These are phyloP conservation scores for Mycotypha africana DNA, from an alignment of 371 early-diverging fungal genomes.

Conservation along the genomic window DNA sequence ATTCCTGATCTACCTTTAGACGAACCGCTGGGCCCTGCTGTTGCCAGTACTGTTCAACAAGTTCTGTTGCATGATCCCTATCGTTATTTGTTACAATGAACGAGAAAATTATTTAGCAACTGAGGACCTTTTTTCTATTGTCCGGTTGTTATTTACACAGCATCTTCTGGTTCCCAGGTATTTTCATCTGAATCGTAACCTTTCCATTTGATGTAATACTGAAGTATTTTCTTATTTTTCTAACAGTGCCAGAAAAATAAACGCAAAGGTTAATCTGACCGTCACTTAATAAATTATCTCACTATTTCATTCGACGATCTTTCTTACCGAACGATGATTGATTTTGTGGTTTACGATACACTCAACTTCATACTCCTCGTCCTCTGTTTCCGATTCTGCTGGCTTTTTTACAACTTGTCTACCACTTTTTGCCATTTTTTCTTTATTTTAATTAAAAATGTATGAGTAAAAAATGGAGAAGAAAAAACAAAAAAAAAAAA, in stretches of 20 bases:
- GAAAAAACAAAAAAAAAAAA: not conserved
- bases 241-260: no score
- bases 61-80: constrained; percentile 2
- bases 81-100: not conserved
- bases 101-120: no score
- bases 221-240: not conserved
- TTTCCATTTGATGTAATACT: constrained; percentile 13
- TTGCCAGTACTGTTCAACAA: constrained; percentile 9
- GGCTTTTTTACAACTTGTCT: not conserved
- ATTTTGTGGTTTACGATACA: constrained; percentile 6
- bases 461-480: not conserved
- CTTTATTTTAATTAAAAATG: not conserved
- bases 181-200: constrained; percentile 4
- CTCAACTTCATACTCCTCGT: constrained; percentile 14
- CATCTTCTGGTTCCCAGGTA: constrained; percentile 11
- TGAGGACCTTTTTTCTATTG: no score
- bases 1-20: not conserved
- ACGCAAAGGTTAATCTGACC: no score
- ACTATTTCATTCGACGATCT: no score
- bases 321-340: no score
- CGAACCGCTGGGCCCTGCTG: not conserved
- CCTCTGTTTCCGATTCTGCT: not conserved
- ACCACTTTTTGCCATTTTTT: not conserved
- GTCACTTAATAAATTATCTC: no score
- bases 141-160: constrained; percentile 8